These are phyloP conservation scores for Pyrenochaeta sp. DNA, from an alignment of 2,329 filamentous ascomycete genomes.

Conservation along the genomic window DNA sequence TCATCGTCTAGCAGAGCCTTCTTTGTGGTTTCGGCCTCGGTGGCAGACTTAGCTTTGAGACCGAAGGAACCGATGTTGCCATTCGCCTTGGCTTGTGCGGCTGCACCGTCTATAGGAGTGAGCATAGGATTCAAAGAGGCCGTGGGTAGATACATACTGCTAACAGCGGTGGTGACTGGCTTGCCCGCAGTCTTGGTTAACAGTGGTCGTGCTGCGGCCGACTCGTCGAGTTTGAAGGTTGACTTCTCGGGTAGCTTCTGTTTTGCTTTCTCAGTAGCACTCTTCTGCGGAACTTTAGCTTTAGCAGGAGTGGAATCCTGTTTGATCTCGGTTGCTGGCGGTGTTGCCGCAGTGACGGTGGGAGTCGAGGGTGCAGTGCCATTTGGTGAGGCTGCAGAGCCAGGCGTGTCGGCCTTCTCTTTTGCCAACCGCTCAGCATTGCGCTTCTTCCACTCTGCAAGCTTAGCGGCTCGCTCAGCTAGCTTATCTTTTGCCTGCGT, in stretches of 20 bases:
- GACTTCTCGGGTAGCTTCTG: constrained; percentile 55
- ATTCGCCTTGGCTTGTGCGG: constrained; percentile 67
- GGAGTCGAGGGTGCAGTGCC: constrained; percentile 75
- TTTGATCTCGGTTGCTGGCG: constrained; percentile 28
- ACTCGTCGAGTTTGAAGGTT: constrained; percentile 50
- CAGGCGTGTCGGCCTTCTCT: constrained; percentile 67
- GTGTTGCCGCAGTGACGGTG: constrained; percentile 48
- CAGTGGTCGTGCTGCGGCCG: constrained; percentile 40
- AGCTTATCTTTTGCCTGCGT: constrained; percentile 35
- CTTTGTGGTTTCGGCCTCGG: constrained; percentile 74
- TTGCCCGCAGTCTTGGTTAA: constrained; percentile 38
- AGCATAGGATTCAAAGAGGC: constrained; percentile 12
- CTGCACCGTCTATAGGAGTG: constrained; percentile 48
- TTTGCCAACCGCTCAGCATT: constrained; percentile 62
- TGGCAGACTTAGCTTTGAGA: constrained; percentile 71
- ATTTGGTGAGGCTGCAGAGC: constrained; percentile 61
- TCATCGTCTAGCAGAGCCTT: constrained; percentile 89
- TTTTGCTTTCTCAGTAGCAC: constrained; percentile 80
- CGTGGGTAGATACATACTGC: constrained; percentile 19
- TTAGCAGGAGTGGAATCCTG: constrained; percentile 66
- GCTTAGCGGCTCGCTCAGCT: constrained; percentile 34
- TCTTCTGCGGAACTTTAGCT: constrained; percentile 87
- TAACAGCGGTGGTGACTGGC: constrained; percentile 24
- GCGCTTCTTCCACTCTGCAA: constrained; percentile 86
- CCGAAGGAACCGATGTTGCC: constrained; percentile 86